Base-by-base conservation (phyloP, 2,329 filamentous ascomycete genomes). In the Epichloe amarillans region DNA sequence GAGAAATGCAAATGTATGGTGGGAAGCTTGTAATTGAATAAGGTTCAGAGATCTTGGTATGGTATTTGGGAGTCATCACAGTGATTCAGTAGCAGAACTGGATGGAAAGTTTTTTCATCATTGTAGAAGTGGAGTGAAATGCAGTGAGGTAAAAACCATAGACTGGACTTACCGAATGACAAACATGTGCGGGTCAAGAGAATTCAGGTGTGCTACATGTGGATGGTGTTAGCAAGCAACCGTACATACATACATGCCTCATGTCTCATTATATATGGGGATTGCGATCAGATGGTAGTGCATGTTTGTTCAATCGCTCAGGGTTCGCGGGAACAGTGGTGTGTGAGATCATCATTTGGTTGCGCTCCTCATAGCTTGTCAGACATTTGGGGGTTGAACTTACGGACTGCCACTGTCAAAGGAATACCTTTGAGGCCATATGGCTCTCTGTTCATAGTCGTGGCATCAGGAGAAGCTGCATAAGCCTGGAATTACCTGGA, bases 41-140 rank as follows among this genome's bases (percentile, higher is more conserved):
- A 38, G 43, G 53, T 58, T 79, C 74, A 79, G 76, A 81, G 72
- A 73, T 69, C 69, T 72, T 76, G 72, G 67, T 82, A 73, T 83
- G 79, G 80, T 69, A 82, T 80, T 74, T 71, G 66, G 72, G 67
- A 78, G 66, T 83, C 81, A 76, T 82, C 80, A 84, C 70, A 67
- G 59, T 65, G 62, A 60, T 79, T 85, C 82, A 84, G 82, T 77
- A 85, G 82, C 82, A 85, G 82, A 85, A 85, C 82, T 85, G 82
- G 75, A 75, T 72, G 66, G 72, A 71, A 70, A 67, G 56, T 60
- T 69, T 72, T 80, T 71, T 84, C 81, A 84, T 85, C 82, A 84
- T 73, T 46, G 53, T 47, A 55, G 55, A 36, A 11, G 23, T 52
- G 55, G 54, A 47, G 52, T 49, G 7, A 30, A 30, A 39, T 35